A percentile compares a stretch with the other conserved stretches of the same genome.
phyloP scores from a whole-genome alignment of 352 stramenopile genomes.

The Pythium phragmitis region DNA sequence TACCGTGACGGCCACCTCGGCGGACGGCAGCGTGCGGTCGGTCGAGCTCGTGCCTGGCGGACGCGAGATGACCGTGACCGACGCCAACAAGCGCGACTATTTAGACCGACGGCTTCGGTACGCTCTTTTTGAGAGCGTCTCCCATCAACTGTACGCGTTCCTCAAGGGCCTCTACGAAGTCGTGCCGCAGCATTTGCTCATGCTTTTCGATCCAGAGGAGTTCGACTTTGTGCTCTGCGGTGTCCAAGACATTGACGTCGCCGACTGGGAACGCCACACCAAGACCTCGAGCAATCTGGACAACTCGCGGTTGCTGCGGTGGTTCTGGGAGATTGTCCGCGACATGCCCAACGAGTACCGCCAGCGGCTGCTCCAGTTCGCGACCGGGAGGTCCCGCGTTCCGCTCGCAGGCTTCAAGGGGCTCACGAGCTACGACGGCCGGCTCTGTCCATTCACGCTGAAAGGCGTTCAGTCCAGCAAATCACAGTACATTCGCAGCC shows the following conservation, averaged over 20 bases:
- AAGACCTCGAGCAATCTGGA: conserved; percentile 47
- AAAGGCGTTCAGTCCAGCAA: conserved; percentile 36
- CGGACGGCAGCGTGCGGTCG: conserved; percentile 4
- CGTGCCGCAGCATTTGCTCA: conserved; percentile 93
- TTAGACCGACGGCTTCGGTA: conserved; percentile 83
- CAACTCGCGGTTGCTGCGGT: conserved; percentile 43
- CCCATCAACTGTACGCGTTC: conserved; percentile 52
- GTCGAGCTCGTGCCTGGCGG: conserved; percentile 25
- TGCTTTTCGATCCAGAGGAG: conserved; percentile 97
- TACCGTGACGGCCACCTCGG: conserved; percentile 26
- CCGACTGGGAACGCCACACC: conserved; percentile 93
- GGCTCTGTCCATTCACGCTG: conserved; percentile 72
- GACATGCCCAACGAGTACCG: conserved; percentile 83
- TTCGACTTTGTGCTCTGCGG: conserved; percentile 96
- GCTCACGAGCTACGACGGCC: conserved; percentile 79
- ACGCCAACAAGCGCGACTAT: conserved; percentile 94
- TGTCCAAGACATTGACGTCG: conserved; percentile 93
- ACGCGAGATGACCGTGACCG: conserved; percentile 81
- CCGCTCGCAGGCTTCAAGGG: conserved; percentile 73
- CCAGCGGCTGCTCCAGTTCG: conserved; percentile 74
- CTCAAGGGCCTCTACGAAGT: conserved; percentile 97
- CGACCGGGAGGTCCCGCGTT: conserved; percentile 75
- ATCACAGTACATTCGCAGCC: conserved; percentile 28
- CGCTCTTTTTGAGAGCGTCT: conserved; percentile 57
- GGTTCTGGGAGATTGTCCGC: conserved; percentile 97